Evolutionary conservation across 2,329 filamentous ascomycete genomes (phyloP).

Genomic region (Orbilia brochopaga): DNA sequence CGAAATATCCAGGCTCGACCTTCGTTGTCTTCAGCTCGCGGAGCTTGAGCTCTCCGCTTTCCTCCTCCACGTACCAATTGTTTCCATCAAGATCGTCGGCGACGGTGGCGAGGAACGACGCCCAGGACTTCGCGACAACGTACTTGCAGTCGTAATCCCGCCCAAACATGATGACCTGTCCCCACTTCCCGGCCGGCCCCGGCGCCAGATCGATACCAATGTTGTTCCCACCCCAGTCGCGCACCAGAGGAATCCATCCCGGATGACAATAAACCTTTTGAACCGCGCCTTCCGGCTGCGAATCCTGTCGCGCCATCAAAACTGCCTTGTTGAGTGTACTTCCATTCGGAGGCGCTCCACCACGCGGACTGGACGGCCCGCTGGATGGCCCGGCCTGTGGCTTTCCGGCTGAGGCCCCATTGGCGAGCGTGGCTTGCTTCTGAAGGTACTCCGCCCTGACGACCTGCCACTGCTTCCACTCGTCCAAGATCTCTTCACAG

Average conservation of each 20-base stretch:
- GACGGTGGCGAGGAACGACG: constrained; percentile 79
- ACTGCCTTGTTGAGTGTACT: constrained; percentile 61
- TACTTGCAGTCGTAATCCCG: constrained; percentile 99
- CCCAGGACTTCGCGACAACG: constrained; percentile 91
- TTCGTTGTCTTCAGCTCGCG: constrained; percentile 87
- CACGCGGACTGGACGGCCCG: constrained; percentile 58
- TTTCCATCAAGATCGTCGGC: constrained; percentile 89
- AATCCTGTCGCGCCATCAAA: constrained; percentile 81
- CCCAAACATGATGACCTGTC: constrained; percentile 94
- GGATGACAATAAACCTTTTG: constrained; percentile 93
- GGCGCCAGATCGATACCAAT: constrained; percentile 90
- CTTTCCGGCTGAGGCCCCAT: constrained; percentile 7
- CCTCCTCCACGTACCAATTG: constrained; percentile 92
- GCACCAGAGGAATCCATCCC: constrained; percentile 92
- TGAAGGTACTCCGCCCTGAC: constrained; percentile 89
- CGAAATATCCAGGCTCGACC: constrained; percentile 90
- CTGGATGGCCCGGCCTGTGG: constrained; percentile 60
- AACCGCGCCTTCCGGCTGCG: constrained; percentile 81
- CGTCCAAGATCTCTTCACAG: constrained; percentile 96
- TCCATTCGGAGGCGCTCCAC: constrained; percentile 50
- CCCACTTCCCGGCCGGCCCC: constrained; percentile 88
- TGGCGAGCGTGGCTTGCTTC: constrained; percentile 60
- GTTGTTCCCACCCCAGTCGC: constrained; percentile 99
- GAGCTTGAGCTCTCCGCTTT: constrained; percentile 86
- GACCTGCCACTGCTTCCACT: constrained; percentile 94